Evolutionary conservation across 2,329 filamentous ascomycete genomes (phyloP).

Genomic region (Aureobasidium sp.): DNA sequence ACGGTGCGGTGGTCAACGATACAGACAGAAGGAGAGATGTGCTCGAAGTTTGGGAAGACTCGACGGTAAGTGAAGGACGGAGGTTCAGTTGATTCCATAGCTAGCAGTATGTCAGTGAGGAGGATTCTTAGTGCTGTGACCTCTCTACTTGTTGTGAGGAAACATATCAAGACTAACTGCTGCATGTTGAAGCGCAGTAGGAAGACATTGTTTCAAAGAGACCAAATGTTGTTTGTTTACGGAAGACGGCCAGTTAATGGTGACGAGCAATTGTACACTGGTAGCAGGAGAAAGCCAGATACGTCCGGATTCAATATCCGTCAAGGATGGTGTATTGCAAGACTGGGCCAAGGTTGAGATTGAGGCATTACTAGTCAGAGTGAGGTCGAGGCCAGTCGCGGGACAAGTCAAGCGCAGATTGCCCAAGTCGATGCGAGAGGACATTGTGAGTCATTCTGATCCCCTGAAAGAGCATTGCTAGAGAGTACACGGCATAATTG

Average conservation of each 20-base stretch:
- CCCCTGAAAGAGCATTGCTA: neutral
- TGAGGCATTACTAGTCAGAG: neutral
- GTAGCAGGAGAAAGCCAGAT: neutral
- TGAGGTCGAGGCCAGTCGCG: neutral
- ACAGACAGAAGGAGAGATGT: constrained; percentile 6
- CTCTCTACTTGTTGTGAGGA: neutral
- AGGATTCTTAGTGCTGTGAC: neutral
- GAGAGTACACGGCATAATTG: neutral
- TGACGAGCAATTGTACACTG: neutral
- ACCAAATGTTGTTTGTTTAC: neutral
- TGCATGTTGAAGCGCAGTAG: neutral
- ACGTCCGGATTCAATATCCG: neutral
- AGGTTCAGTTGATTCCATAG: constrained; percentile 32
- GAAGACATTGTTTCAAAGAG: neutral
- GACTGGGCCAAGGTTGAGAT: neutral
- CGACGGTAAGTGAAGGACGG: constrained; percentile 20
- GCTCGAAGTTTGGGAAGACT: neutral
- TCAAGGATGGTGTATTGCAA: neutral
- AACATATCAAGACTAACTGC: constrained; percentile 2
- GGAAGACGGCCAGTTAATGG: neutral
- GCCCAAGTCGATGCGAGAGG: neutral
- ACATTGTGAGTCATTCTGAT: neutral
- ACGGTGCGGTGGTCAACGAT: neutral
- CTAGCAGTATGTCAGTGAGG: neutral
- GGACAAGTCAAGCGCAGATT: constrained; percentile 2